A percentile compares a stretch with the other conserved stretches of the same genome.
Evolutionary conservation across 148 eudicot genomes (phyloP).

Genomic region (Bassia scoparia): DNA sequence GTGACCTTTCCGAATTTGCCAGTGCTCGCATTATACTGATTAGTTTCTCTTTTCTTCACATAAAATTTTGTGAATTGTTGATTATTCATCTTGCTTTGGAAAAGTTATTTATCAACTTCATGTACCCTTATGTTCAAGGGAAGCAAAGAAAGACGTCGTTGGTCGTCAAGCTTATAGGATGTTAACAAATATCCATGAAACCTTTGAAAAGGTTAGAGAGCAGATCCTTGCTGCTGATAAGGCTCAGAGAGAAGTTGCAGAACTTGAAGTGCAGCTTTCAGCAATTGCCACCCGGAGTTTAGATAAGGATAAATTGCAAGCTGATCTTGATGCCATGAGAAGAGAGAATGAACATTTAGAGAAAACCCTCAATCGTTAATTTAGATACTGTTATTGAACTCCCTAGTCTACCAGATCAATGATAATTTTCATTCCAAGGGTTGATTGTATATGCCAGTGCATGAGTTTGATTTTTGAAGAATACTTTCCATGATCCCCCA

Average conservation of each 20-base stretch:
- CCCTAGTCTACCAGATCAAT: not conserved
- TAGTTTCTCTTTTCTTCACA: too few species aligned
- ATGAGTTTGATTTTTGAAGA: not conserved
- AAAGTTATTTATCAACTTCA: not conserved
- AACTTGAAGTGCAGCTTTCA: slow-evolving; percentile 58
- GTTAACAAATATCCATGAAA: slow-evolving; percentile 55
- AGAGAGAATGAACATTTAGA: slow-evolving; percentile 55
- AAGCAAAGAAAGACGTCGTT: slow-evolving; percentile 55
- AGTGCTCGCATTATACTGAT: not conserved
- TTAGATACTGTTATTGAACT: not conserved
- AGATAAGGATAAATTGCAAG: slow-evolving; percentile 49
- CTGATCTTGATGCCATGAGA: slow-evolving; percentile 65
- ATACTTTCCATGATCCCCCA: not conserved
- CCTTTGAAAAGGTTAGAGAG: slow-evolving; percentile 57
- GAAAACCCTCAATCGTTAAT: slow-evolving; percentile 23
- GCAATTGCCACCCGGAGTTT: slow-evolving; percentile 38
- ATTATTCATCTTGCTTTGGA: not conserved
- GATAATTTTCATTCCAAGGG: not conserved
- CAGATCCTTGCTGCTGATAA: slow-evolving; percentile 52
- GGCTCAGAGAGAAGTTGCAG: slow-evolving; percentile 49
- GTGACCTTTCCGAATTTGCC: not conserved
- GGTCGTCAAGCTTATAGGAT: slow-evolving; percentile 52
- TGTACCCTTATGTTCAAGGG: slow-evolving; percentile 36
- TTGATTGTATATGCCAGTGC: not conserved
- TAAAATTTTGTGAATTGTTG: too few species aligned